Evolutionary conservation across 352 stramenopile genomes (phyloP).

Genomic region (Phytopythium boreale): DNA sequence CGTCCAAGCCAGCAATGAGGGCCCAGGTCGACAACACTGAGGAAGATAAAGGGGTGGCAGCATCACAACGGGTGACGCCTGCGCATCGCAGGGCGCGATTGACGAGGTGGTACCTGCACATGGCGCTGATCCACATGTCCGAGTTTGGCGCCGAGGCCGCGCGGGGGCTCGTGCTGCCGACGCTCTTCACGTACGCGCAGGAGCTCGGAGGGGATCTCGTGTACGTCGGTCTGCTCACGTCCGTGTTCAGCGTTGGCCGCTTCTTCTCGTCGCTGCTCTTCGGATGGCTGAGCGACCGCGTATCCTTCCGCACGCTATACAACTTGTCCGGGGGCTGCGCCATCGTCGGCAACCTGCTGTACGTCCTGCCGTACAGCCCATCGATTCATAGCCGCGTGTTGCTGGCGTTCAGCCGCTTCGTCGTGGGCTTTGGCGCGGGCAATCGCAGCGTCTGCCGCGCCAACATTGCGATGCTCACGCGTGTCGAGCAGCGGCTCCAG

Average conservation of each 20-base stretch:
- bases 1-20: not conserved
- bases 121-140: slow-evolving; percentile 51
- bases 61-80: not conserved
- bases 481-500: slow-evolving; percentile 49
- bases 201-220: slow-evolving; percentile 51
- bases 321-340: slow-evolving; percentile 31
- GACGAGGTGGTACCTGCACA: slow-evolving; percentile 49
- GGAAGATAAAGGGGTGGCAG: not conserved
- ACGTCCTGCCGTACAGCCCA: slow-evolving; percentile 46
- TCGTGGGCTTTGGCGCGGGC: slow-evolving; percentile 65
- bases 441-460: slow-evolving; percentile 72
- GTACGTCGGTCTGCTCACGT: slow-evolving; percentile 56
- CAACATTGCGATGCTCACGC: slow-evolving; percentile 63
- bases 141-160: slow-evolving; percentile 61
- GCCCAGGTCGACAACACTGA: not conserved
- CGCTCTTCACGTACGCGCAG: slow-evolving; percentile 62
- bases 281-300: slow-evolving; percentile 56
- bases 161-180: slow-evolving; percentile 60
- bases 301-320: slow-evolving; percentile 62
- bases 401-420: slow-evolving; percentile 51
- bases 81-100: slow-evolving; percentile 1
- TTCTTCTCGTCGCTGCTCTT: slow-evolving; percentile 65
- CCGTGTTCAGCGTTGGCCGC: slow-evolving; percentile 55
- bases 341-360: slow-evolving; percentile 56
- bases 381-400: slow-evolving; percentile 32